These are phyloP conservation scores for Fagus sylvatica DNA, from an alignment of 306 rosid species.

Conservation along the genomic window DNA sequence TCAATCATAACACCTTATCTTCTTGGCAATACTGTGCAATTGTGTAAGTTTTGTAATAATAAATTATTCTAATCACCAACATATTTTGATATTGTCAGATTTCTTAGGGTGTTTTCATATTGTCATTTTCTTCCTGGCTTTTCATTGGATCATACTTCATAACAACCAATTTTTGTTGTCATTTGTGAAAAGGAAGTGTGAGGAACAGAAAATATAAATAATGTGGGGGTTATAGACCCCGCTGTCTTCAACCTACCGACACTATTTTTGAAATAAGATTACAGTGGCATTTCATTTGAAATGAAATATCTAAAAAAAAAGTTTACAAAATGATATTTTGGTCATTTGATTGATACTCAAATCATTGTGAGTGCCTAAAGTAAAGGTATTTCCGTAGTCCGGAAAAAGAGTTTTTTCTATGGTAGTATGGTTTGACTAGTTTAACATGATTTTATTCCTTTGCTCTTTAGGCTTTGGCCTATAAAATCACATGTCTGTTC, in stretches of 20 bases:
- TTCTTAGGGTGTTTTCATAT: slow-evolving; percentile 35
- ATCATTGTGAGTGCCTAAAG: slow-evolving; percentile 47
- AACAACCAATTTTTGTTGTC: slow-evolving; percentile 34
- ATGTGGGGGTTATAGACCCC: slow-evolving; percentile 3
- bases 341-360: slow-evolving; percentile 29
- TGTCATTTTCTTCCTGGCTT: slow-evolving; percentile 39
- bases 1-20: not conserved
- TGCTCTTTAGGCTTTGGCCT: slow-evolving; percentile 19
- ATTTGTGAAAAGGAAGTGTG: too few relatives aligned
- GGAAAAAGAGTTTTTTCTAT: slow-evolving; percentile 41
- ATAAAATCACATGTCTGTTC: slow-evolving; percentile 23
- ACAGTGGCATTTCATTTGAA: slow-evolving; percentile 25
- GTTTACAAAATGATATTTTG: not conserved
- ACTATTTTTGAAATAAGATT: slow-evolving; percentile 30
- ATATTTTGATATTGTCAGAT: slow-evolving; percentile 41
- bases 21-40: not conserved
- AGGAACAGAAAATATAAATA: too few relatives aligned
- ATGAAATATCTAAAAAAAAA: not conserved
- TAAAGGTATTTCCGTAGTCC: slow-evolving; percentile 52
- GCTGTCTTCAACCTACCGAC: slow-evolving; percentile 73
- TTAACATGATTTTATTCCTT: not conserved
- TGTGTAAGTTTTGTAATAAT: slow-evolving; percentile 6
- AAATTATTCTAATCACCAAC: slow-evolving; percentile 19
- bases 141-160: slow-evolving; percentile 27
- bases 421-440: slow-evolving; percentile 38